These are phyloP conservation scores for Zizania palustris DNA, from an alignment of 202 grass and related monocot species.

Conservation along the genomic window DNA sequence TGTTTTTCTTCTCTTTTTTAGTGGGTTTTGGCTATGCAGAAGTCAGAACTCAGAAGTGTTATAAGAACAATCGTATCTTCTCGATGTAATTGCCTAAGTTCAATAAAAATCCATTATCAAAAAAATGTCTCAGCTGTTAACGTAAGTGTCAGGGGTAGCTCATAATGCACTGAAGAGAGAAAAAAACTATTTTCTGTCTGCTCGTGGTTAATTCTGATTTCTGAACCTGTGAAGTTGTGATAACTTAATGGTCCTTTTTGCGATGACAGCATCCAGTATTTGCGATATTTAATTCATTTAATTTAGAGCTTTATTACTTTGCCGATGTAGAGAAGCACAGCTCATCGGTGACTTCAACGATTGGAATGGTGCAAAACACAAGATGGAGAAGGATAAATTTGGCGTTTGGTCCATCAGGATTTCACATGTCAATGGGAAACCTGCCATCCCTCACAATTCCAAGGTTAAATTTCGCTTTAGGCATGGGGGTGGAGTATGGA, in stretches of 20 bases:
- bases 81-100: too few relatives aligned
- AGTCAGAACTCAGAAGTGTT: too few relatives aligned
- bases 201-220: too few relatives aligned
- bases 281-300: conserved; percentile 7
- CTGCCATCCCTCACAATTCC: conserved; percentile 78
- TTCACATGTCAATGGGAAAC: conserved; percentile 56
- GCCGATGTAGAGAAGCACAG: conserved; percentile 77
- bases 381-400: conserved; percentile 80
- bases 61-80: too few relatives aligned
- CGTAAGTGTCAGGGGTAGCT: background rate
- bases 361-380: conserved; percentile 78
- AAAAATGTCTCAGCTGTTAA: background rate
- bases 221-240: background rate
- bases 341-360: conserved; percentile 90
- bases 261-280: background rate
- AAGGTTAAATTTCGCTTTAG: conserved; percentile 88
- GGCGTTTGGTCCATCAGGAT: conserved; percentile 86
- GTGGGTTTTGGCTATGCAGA: too few relatives aligned
- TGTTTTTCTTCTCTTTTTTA: too few relatives aligned
- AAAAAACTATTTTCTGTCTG: background rate
- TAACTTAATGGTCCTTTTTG: background rate
- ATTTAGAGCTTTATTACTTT: conserved; percentile 27
- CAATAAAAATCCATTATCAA: too few relatives aligned
- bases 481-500: conserved; percentile 64
- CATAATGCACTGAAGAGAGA: background rate